Evolutionary conservation across 352 stramenopile species (phyloP), one percentile per base, ranked within the genome.

Genomic region (Pythium volutum): DNA sequence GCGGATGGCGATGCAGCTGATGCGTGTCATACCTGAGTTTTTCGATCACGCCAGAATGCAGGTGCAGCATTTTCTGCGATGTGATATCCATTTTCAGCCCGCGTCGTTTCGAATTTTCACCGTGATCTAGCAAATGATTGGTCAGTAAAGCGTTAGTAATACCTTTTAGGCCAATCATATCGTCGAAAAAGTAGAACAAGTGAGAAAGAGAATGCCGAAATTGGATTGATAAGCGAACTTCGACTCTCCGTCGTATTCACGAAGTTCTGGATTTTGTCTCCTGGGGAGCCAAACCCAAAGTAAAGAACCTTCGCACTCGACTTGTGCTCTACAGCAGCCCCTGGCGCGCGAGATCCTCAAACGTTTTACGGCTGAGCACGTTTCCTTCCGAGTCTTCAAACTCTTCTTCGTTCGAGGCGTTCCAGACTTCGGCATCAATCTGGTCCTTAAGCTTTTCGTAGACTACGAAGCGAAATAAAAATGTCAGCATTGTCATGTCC

Each of bases 351-450:
- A 99, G 74, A 78, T 99, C 97, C 75, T 99, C 95, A 75, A 98
- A 99, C 12, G 96, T 98, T 67, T 97, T 96, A 48, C 89, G 79
- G 68, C 97, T 98, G 23, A 99, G 77, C 7, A 99, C 96, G 70
- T 99, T 99, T 46, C 97, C 97, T 69, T 99, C 90, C 33, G 91
- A 97, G 84, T 99, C 97, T 75, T 99, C 97, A 70, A 98, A 99
- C 76, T 99, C 96, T 85, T 99, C 97, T 60, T 98, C 96, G 36
- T 94, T 85, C 22, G 86, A 89, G 12, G 84, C 73, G 75, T 98
- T 95, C 82, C 97, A 99, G 48, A 86, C 89, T 73, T 99, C 95
- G 23, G 81, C 67, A 51, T 98, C 81, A 56, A 99, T 84, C 50
- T 95, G 88, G 48, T 88, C 82, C 76, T 98, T 98, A 41, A 99